Evolutionary conservation across 2,329 filamentous ascomycete genomes (phyloP), one percentile per base, ranked within the genome.

Genomic region (Sclerotinia spermophila): DNA sequence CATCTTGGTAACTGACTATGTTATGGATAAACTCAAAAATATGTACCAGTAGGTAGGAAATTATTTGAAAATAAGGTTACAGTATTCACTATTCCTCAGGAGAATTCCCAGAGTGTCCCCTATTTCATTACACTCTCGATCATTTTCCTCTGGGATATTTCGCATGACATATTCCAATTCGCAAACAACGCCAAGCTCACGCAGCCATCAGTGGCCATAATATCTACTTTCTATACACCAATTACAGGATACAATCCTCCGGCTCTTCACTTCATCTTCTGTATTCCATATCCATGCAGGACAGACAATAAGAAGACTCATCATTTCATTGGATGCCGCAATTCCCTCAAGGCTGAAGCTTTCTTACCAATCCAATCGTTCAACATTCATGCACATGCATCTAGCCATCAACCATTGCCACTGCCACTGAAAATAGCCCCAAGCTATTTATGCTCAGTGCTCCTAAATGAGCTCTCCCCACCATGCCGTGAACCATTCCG

Each of bases 361-460:
- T 62, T 30, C 60, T 35, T 17, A n/a, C 30, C 30, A 35, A 48
- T 64, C 42, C 60, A 64, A 64, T 48, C 60, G 33, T 64, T 64
- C 7, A 33, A 0, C 10, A 48, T 64, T 45, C 19, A 48, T 64
- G 60, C 60, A 64, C 30, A 64, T 64, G 60, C 21, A 64, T 48
- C 21, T 35, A 7, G 30, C 60, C 60, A 48, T 64, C 60, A 15
- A 24, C 42, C 40, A 35, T 45, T 45, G 38, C 60, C n/a, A n/a
- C n/a, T n/a, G n/a, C n/a, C n/a, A n/a, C n/a, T n/a, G n/a, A n/a
- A n/a, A n/a, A n/a, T n/a, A n/a, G n/a, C n/a, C 40, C 4, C 6
- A 24, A 44, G 10, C 19, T 24, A 33, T 62, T 33, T 24, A 62
- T 62, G 27, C 27, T 8, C 17, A 17, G n/a, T n/a, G n/a, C n/a